phyloP scores from a whole-genome alignment of 164 flowering plant species.

The Aristolochia contorta region DNA sequence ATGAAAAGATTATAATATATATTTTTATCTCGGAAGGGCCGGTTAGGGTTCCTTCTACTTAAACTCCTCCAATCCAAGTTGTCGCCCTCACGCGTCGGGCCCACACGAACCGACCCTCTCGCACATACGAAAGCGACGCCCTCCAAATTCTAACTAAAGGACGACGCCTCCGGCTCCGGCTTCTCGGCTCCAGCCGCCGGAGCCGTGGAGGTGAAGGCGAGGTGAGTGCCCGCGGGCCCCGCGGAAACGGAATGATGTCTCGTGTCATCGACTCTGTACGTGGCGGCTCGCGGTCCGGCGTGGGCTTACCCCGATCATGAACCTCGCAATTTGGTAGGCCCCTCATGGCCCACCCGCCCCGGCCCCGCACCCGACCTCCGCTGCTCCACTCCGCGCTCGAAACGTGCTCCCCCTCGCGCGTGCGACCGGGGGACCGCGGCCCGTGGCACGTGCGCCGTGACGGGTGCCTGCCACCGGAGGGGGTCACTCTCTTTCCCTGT shows the following conservation, averaged over 20 bases:
- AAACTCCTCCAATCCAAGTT: not conserved
- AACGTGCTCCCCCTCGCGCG: no score
- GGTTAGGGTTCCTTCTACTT: not conserved
- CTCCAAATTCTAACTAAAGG: conserved; percentile 30
- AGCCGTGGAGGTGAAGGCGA: no score
- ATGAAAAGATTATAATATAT: no score
- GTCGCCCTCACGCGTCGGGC: conserved; percentile 10
- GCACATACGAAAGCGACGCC: conserved; percentile 23
- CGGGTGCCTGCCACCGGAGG: not conserved
- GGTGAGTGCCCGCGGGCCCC: conserved; percentile 13
- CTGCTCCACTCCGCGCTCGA: not conserved
- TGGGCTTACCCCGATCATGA: conserved; percentile 41
- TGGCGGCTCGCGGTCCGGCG: conserved; percentile 59
- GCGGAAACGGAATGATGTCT: conserved; percentile 15
- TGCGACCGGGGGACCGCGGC: no score
- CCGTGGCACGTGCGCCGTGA: not conserved
- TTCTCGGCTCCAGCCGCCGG: no score
- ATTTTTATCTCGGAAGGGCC: not conserved
- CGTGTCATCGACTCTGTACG: conserved; percentile 13
- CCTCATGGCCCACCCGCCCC: conserved; percentile 23
- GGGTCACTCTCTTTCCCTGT: not conserved
- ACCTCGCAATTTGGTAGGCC: conserved; percentile 27
- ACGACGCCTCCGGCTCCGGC: no score
- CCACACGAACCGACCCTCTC: conserved; percentile 35
- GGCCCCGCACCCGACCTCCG: conserved; percentile 1